Conservation (phyloP, 495 filamentous ascomycete genomes). For the Penicillium canariense region DNA sequence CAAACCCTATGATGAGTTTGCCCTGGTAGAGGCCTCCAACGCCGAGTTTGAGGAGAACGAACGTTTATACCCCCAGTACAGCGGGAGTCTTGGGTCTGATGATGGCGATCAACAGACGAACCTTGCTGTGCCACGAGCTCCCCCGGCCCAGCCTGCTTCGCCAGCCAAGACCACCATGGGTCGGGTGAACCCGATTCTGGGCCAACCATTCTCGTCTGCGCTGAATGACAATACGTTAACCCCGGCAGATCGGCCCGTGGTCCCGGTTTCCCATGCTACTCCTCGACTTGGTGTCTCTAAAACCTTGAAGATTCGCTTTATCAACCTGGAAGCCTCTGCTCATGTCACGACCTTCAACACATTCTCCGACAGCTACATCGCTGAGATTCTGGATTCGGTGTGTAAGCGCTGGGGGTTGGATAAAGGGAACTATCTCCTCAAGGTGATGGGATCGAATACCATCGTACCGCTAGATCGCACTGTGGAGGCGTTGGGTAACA, state of each 20-base stretch:
- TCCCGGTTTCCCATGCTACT: conserved; percentile 56
- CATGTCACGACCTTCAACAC: conserved; percentile 72
- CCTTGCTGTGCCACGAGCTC: conserved; percentile 40
- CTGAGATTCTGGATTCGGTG: conserved; percentile 86
- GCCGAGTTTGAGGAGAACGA: conserved; percentile 77
- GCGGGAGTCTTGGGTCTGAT: conserved; percentile 52
- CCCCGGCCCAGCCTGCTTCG: conserved; percentile 20
- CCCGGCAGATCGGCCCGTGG: conserved; percentile 62
- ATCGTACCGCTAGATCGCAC: conserved; percentile 83
- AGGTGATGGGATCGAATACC: conserved; percentile 79
- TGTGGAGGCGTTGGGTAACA: conserved; percentile 81
- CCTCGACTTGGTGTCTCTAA: conserved; percentile 76
- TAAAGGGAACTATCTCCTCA: conserved; percentile 84
- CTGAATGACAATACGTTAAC: conserved; percentile 55
- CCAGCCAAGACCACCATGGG: conserved; percentile 29
- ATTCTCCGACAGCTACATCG: conserved; percentile 90
- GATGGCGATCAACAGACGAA: conserved; percentile 38
- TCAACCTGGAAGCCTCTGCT: conserved; percentile 63
- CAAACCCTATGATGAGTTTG: conserved; percentile 91
- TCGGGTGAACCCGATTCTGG: conserved; percentile 58
- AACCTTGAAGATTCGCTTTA: conserved; percentile 80
- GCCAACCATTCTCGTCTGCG: conserved; percentile 48
- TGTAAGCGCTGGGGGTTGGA: conserved; percentile 88
- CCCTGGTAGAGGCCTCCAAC: conserved; percentile 76
- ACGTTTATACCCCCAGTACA: conserved; percentile 67